Percentiles rank a stretch among this genome's conserved stretches.
Evolutionary conservation across 73 alveolate species (phyloP).

Genomic region (Paramecium primaurelia): DNA sequence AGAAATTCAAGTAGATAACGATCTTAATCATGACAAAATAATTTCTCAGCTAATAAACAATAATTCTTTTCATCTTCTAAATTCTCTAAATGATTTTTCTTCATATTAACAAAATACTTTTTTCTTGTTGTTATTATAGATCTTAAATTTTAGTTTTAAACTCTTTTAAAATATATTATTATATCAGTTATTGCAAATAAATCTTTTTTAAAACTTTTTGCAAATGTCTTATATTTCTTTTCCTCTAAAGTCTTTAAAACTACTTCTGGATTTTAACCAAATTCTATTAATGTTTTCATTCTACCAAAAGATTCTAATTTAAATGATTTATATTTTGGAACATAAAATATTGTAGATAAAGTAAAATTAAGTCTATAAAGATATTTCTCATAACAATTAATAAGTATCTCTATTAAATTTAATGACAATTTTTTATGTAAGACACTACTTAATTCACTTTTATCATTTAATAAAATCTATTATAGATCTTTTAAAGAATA

Average conservation of each 20-base stretch:
- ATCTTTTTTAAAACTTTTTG: background rate
- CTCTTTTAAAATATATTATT: background rate
- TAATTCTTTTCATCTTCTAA: background rate
- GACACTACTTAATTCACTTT: background rate
- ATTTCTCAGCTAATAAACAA: background rate
- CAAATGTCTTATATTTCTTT: background rate
- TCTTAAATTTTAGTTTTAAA: background rate
- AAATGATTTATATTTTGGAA: background rate
- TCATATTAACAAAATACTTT: background rate
- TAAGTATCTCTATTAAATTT: background rate
- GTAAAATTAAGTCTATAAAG: constrained; percentile 16
- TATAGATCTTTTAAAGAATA: background rate
- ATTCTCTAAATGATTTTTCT: background rate
- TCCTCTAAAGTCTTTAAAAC: background rate
- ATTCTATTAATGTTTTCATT: background rate
- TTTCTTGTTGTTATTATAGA: background rate
- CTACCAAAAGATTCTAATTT: background rate
- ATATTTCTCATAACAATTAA: background rate
- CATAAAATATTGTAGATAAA: background rate
- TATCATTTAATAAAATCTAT: background rate
- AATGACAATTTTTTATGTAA: background rate
- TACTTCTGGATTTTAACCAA: background rate
- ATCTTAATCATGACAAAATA: background rate
- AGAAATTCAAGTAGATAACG: background rate
- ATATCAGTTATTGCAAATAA: background rate